These are phyloP conservation scores for Inga leiocalycina DNA, from an alignment of 306 rosid genomes.

Conservation along the genomic window DNA sequence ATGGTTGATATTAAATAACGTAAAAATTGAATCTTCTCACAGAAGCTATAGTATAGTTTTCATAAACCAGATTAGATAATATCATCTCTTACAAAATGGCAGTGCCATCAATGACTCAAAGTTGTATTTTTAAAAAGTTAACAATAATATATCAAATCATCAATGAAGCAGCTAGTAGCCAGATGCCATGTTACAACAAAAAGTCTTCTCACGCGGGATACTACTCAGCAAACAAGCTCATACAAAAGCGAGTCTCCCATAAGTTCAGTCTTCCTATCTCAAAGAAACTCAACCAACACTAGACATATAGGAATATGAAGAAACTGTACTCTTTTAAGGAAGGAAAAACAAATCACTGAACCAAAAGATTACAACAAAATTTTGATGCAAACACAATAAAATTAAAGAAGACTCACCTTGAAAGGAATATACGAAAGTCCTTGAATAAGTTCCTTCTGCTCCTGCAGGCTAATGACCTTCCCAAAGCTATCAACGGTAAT, in stretches of 20 bases:
- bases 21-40: neutral
- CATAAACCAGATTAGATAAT: slow-evolving; percentile 5
- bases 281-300: neutral
- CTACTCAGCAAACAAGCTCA: neutral
- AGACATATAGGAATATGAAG: neutral
- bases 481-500: slow-evolving; percentile 85
- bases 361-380: neutral
- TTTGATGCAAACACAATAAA: neutral
- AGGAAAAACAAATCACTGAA: neutral
- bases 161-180: neutral
- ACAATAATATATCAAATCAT: neutral
- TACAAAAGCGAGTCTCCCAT: neutral
- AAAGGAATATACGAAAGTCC: slow-evolving; percentile 78
- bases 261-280: neutral
- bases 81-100: slow-evolving; percentile 7
- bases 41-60: neutral
- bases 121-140: neutral
- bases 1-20: slow-evolving; percentile 7
- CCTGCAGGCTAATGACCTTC: slow-evolving; percentile 67
- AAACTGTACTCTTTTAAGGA: neutral
- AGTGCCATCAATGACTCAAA: slow-evolving; percentile 2
- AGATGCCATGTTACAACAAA: neutral
- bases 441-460: slow-evolving; percentile 73
- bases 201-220: neutral
- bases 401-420: slow-evolving; percentile 53